A percentile compares a stretch with the other conserved stretches of the same genome.
Conservation (phyloP, 768 basidiomycete genomes). For the Trametes cingulata region DNA sequence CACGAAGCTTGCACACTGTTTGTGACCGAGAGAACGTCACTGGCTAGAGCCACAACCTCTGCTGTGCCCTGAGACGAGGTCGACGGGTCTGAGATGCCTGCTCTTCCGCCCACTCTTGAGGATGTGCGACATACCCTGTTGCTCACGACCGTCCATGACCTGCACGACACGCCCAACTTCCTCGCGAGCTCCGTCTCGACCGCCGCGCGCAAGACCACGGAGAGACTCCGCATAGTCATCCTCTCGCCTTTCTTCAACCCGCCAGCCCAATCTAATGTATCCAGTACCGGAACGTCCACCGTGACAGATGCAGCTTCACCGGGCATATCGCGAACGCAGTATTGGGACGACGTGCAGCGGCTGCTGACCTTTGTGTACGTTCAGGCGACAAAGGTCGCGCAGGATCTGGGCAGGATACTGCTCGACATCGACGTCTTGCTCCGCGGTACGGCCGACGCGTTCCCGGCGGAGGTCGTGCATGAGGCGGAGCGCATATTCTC, state of each 20-base stretch:
- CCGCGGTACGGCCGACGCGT: conserved; percentile 49
- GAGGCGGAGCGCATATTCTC: conserved; percentile 37
- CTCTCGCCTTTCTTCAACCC: conserved; percentile 56
- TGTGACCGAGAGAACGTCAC: conserved; percentile 5
- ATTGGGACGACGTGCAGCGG: conserved; percentile 70
- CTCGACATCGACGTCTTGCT: conserved; percentile 81
- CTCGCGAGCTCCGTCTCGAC: conserved; percentile 54
- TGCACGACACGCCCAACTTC: conserved; percentile 51
- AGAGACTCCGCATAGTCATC: conserved; percentile 62
- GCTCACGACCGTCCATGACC: conserved; percentile 53
- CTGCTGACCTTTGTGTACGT: conserved; percentile 85
- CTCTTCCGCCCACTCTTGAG: conserved; percentile 9
- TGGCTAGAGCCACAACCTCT: not conserved
- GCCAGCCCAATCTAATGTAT: not conserved
- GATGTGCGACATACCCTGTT: conserved; percentile 39
- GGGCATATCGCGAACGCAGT: conserved; percentile 41
- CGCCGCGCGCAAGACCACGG: conserved; percentile 47
- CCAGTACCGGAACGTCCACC: not conserved
- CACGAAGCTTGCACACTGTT: not conserved
- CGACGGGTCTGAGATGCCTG: not conserved
- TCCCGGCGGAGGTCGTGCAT: conserved; percentile 38
- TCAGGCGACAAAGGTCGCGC: conserved; percentile 76
- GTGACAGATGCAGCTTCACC: not conserved
- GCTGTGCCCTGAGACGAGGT: no score
- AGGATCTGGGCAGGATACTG: conserved; percentile 64